phyloP scores from a whole-genome alignment of 2,329 filamentous ascomycete genomes.

The Pseudopyricularia cyperi region DNA sequence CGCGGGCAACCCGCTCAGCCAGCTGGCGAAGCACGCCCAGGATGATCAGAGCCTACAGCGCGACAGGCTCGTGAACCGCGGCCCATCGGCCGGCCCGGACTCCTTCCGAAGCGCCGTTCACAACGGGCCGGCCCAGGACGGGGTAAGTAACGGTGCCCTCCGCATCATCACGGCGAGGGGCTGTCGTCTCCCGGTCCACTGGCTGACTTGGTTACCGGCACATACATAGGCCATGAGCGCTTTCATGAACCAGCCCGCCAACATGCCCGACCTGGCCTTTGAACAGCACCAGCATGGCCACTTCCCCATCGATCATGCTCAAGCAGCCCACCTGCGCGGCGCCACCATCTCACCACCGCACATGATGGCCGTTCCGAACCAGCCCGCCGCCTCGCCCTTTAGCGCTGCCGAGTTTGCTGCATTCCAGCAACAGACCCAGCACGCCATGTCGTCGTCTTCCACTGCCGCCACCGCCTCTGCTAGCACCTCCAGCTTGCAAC shows the following conservation, averaged over 20 bases:
- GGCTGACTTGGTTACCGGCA: background rate
- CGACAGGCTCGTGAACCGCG: conserved; percentile 70
- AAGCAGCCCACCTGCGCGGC: conserved; percentile 37
- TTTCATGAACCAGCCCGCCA: conserved; percentile 71
- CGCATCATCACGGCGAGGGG: background rate
- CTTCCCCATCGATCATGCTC: conserved; percentile 31
- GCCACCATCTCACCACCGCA: conserved; percentile 35
- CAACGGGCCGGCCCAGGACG: conserved; percentile 59
- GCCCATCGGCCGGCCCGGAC: conserved; percentile 52
- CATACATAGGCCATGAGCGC: conserved; percentile 71
- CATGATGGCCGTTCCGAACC: conserved; percentile 14
- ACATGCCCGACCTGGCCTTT: conserved; percentile 38
- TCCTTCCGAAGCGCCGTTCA: conserved; percentile 59
- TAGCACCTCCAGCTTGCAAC: conserved; percentile 13
- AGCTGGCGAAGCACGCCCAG: conserved; percentile 94
- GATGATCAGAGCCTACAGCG: conserved; percentile 92
- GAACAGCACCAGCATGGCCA: conserved; percentile 27
- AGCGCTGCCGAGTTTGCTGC: conserved; percentile 74
- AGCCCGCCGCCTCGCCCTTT: conserved; percentile 43
- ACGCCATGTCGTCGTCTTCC: conserved; percentile 35
- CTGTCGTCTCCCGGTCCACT: background rate
- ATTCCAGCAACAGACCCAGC: conserved; percentile 64
- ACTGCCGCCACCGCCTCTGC: conserved; percentile 12
- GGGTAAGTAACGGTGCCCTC: conserved; percentile 29
- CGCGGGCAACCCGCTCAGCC: conserved; percentile 86